Base-by-base conservation (phyloP, 2,329 filamentous ascomycete genomes). In the Aspergillus eucalypticola region DNA sequence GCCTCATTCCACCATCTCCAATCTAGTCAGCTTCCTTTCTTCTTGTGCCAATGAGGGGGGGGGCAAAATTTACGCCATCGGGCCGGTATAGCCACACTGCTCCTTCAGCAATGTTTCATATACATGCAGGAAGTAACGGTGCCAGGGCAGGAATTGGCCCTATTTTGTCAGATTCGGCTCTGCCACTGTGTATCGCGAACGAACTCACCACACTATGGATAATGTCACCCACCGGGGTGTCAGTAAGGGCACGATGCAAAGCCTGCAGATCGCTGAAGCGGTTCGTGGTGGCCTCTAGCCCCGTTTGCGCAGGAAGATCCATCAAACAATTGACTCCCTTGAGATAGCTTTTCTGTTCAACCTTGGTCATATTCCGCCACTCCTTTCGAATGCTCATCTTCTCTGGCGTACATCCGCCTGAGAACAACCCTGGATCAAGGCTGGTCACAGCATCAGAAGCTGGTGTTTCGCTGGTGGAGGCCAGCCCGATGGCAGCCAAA, bases 121-220 rank as follows among this genome's bases (percentile, higher is more conserved):
- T 7, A 38, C 10, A 35, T 51, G 49, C n/a, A 51, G n/a, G 15
- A 51, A 21, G 8, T 51, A 51, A 5, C 49, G 25, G 32, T 51
- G 49, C 49, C 49, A 51, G 8, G 49, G 49, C 27, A 51, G 17
- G n/a, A 51, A 51, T 51, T 51, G 49, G 17, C 49, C 49, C 49
- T 51, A 11, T 4, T 10, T 8, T 13, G 21, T 42, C 39, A 42
- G 17, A 19, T 3, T 19, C 39, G n/a, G 15, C 5, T 19, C 17
- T 42, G n/a, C 7, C n/a, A 42, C 8, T 17, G 3, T 42, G 4
- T 10, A 8, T 42, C 39, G 27, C 17, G 8, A 11, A 25, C 5
- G n/a, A 35, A 35, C 49, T 29, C 8, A 51, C 49, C 49, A 51
- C 49, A 17, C 17, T 51, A 51, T 51, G 49, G 27, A 51, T 51